Conservation (phyloP, 2,329 filamentous ascomycete species). For the Cordyceps cateniannulata region DNA sequence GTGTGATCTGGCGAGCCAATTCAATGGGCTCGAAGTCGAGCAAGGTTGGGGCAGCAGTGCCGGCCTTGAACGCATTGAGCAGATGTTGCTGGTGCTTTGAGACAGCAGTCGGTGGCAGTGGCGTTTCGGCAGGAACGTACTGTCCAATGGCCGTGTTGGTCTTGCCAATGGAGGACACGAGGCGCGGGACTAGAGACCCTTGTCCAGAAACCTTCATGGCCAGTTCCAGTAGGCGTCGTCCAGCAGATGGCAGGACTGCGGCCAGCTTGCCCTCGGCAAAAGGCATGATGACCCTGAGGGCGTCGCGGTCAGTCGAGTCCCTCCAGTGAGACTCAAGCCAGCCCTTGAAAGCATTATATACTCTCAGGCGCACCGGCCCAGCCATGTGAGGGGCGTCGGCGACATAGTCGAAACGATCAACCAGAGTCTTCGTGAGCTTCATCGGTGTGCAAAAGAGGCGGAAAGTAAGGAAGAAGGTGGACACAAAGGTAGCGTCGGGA, state of each 20-base stretch:
- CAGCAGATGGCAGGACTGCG: slow-evolving; percentile 65
- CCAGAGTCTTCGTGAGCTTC: slow-evolving; percentile 73
- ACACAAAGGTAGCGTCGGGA: slow-evolving; percentile 85
- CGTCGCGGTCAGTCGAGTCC: slow-evolving; percentile 69
- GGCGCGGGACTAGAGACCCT: slow-evolving; percentile 70
- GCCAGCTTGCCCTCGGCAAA: slow-evolving; percentile 74
- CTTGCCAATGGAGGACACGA: slow-evolving; percentile 83
- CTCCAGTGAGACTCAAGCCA: slow-evolving; percentile 98
- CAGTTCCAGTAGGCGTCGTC: slow-evolving; percentile 73
- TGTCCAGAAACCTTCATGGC: slow-evolving; percentile 70
- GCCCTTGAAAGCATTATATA: slow-evolving; percentile 95
- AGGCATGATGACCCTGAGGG: slow-evolving; percentile 66
- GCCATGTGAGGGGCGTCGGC: slow-evolving; percentile 68
- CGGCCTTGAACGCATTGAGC: slow-evolving; percentile 68
- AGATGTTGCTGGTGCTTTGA: slow-evolving; percentile 70
- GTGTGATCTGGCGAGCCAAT: slow-evolving; percentile 82
- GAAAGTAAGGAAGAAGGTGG: slow-evolving; percentile 94
- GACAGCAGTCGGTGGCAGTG: slow-evolving; percentile 62
- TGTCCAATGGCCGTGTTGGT: slow-evolving; percentile 68
- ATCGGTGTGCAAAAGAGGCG: slow-evolving; percentile 80
- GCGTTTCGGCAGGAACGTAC: slow-evolving; percentile 64
- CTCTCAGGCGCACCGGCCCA: slow-evolving; percentile 75
- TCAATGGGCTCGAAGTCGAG: slow-evolving; percentile 89
- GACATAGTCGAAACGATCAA: slow-evolving; percentile 89
- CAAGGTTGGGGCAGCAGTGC: slow-evolving; percentile 64